These are phyloP conservation scores for Capsicum chinense DNA, from an alignment of 257 asterid genomes.

Conservation along the genomic window DNA sequence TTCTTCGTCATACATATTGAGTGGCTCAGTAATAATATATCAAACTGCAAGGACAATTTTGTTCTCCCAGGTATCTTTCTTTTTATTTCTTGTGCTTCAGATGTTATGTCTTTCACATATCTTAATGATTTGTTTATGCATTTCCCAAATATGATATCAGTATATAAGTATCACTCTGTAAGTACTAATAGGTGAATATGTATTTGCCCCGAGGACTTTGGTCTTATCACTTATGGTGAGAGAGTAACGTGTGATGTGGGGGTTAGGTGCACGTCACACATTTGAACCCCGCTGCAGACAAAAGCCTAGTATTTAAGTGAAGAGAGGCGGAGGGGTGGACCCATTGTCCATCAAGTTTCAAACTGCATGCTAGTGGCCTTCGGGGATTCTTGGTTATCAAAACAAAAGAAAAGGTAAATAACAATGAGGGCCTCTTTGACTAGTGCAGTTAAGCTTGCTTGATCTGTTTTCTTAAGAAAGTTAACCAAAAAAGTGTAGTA, in stretches of 20 bases:
- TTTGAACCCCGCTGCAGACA: neutral
- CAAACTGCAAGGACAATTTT: neutral
- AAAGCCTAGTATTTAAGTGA: neutral
- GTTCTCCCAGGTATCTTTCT: slow-evolving; percentile 11
- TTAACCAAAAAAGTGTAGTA: neutral
- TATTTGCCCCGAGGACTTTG: slow-evolving; percentile 9
- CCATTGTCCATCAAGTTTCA: neutral
- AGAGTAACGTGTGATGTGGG: neutral
- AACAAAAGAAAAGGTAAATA: neutral
- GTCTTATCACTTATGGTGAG: neutral
- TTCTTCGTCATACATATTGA: neutral
- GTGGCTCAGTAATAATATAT: neutral
- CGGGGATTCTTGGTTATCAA: neutral
- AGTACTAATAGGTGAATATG: slow-evolving; percentile 5
- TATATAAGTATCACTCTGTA: neutral
- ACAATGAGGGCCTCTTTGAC: neutral
- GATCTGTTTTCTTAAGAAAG: slow-evolving; percentile 9
- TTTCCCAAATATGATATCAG: neutral
- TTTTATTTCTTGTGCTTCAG: slow-evolving; percentile 3
- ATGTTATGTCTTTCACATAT: slow-evolving; percentile 9
- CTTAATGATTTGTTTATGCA: neutral
- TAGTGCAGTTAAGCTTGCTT: neutral
- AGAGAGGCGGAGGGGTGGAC: neutral
- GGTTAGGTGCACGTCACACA: neutral
- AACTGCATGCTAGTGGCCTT: neutral